phyloP scores from a whole-genome alignment of 2,329 filamentous ascomycete species.

The Cryphonectria nitschkei region DNA sequence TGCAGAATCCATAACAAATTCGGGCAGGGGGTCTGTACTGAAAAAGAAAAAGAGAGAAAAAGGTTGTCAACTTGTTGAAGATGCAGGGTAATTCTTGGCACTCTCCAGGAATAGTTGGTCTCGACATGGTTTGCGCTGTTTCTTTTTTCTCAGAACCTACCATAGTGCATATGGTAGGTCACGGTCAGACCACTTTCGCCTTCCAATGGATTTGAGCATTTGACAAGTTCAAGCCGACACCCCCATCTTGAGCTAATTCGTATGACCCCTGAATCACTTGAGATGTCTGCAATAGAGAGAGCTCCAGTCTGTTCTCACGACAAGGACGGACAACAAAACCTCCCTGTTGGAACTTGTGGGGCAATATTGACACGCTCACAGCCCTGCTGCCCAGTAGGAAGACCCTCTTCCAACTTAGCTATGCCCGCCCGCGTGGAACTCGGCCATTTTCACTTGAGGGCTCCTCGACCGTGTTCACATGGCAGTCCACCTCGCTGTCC shows the following conservation, averaged over 20 bases:
- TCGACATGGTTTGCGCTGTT: not conserved
- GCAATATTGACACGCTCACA: not conserved
- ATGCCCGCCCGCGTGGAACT: slow-evolving; percentile 19
- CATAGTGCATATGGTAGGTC: not conserved
- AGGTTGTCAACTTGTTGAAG: not conserved
- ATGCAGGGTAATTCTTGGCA: not conserved
- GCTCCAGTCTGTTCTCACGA: not conserved
- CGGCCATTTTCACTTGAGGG: slow-evolving; percentile 9
- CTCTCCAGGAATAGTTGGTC: not conserved
- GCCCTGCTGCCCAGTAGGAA: not conserved
- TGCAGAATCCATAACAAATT: not conserved
- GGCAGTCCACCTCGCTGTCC: slow-evolving; percentile 11
- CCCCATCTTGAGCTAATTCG: not conserved
- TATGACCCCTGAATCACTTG: not conserved
- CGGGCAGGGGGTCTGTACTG: not conserved
- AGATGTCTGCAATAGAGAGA: not conserved
- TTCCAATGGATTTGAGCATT: not conserved
- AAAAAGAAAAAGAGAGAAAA: not conserved
- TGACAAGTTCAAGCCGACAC: not conserved
- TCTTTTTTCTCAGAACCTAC: not conserved
- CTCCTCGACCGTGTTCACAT: slow-evolving; percentile 21
- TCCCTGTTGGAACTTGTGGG: not conserved
- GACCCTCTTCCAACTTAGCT: slow-evolving; percentile 25
- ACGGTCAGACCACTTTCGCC: not conserved
- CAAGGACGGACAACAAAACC: not conserved